These are phyloP conservation scores for Pleoardoris graminearum DNA, from an alignment of 2,329 filamentous ascomycete species.

Conservation along the genomic window DNA sequence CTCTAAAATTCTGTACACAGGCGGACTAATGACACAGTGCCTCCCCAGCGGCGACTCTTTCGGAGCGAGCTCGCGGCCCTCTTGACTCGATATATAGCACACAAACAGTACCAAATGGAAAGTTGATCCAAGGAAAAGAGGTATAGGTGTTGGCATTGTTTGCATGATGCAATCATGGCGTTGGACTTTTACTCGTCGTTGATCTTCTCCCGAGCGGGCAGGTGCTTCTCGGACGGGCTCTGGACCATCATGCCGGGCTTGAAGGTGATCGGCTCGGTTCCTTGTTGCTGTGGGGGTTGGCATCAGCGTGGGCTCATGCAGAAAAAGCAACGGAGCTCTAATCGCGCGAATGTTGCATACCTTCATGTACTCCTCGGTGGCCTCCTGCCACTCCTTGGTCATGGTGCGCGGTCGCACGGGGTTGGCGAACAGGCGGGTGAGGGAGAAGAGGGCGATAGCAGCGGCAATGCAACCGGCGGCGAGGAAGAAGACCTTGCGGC, in stretches of 20 bases:
- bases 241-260: constrained; percentile 48
- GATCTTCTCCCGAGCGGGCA: constrained; percentile 29
- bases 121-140: constrained; percentile 43
- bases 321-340: not conserved
- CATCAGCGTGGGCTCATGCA: constrained; percentile 7
- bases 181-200: constrained; percentile 38
- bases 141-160: constrained; percentile 37
- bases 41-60: constrained; percentile 25
- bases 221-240: constrained; percentile 42
- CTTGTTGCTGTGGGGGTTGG: constrained; percentile 37
- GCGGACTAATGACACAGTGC: constrained; percentile 44
- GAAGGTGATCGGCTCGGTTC: constrained; percentile 44
- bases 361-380: constrained; percentile 89
- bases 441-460: constrained; percentile 71
- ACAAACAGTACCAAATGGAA: constrained; percentile 43
- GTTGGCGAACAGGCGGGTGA: constrained; percentile 70
- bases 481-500: constrained; percentile 75
- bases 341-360: constrained; percentile 56
- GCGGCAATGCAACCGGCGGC: constrained; percentile 68
- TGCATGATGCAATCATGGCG: constrained; percentile 28
- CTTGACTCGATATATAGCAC: constrained; percentile 37
- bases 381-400: constrained; percentile 97
- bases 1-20: constrained; percentile 45
- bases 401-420: constrained; percentile 76
- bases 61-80: constrained; percentile 21